Evolutionary conservation across 2,329 filamentous ascomycete genomes (phyloP), one percentile per base, ranked within the genome.

Genomic region (Geoglossum cookeanum): DNA sequence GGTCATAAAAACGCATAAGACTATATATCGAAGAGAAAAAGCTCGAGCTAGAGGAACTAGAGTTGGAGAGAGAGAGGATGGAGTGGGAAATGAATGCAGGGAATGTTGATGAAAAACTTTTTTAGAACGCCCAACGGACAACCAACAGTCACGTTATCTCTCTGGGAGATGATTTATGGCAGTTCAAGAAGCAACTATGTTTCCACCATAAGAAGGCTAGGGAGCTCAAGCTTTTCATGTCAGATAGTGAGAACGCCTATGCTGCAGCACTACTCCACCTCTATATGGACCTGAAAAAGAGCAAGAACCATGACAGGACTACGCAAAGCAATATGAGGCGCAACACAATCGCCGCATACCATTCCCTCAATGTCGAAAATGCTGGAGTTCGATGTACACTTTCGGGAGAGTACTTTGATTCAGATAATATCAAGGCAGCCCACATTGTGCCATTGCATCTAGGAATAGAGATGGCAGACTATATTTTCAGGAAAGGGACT

Each of bases 141-240:
- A 39, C 52, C 29, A 37, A 44, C 52, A 27, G 37, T 4, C 33
- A 9, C 37, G 30, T 56, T 9, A 42, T 56, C 29, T 56, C 55
- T 4, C 33, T 56, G 29, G 55, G 55, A 33, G 55, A 56, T 56
- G 55, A 56, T n/a, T 45, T 56, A 42, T 56, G 55, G 33, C 55
- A 45, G 44, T n/a, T 42, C 22, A 42, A 45, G 39, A 17, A n/a
- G 39, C 37, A 56, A 45, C 33, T 42, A 15, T 35, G 55, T 33
- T 3, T 9, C 15, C 55, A 33, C 33, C 35, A 49, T 42, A 35
- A 56, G 55, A 47, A 42, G 15, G 55, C 55, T 17, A 35, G 55
- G n/a, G 49, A 45, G 55, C 37, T 56, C 33, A 5, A 42, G 22
- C 29, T 42, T 42, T 9, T 56, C 33, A 56, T 35, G 30, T 35